phyloP scores from a whole-genome alignment of 2,329 filamentous ascomycete species.

The Ceratocystis colombiana region DNA sequence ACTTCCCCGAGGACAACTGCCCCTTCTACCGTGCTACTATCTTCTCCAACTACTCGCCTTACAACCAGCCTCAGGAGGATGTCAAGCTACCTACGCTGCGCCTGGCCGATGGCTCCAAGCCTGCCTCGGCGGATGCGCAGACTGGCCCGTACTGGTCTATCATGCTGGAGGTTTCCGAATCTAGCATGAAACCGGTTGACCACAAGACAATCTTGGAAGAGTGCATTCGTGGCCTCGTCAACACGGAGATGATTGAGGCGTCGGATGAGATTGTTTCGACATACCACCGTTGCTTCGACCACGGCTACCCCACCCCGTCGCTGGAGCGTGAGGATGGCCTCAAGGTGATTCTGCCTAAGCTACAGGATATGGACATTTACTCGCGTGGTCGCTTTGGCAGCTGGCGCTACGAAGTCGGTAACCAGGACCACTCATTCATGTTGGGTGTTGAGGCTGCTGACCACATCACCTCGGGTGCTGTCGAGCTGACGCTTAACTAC shows the following conservation, averaged over 20 bases:
- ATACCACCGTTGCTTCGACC: constrained; percentile 95
- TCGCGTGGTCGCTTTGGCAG: constrained; percentile 94
- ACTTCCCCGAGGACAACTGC: constrained; percentile 98
- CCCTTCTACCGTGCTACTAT: constrained; percentile 99
- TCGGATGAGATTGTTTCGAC: constrained; percentile 93
- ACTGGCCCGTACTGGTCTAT: constrained; percentile 98
- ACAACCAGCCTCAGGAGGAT: constrained; percentile 82
- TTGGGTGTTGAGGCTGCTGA: constrained; percentile 88
- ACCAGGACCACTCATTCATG: constrained; percentile 98
- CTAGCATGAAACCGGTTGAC: constrained; percentile 87
- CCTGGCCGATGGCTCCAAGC: constrained; percentile 75
- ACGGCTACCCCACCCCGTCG: constrained; percentile 92
- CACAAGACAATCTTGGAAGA: constrained; percentile 74
- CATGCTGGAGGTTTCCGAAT: constrained; percentile 98
- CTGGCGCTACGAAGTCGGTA: constrained; percentile 95
- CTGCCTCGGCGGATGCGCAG: constrained; percentile 60
- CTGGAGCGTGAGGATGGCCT: constrained; percentile 93
- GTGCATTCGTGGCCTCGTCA: constrained; percentile 91
- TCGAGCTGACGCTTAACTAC: constrained; percentile 91
- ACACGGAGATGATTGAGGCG: constrained; percentile 90
- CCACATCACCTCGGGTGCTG: constrained; percentile 76
- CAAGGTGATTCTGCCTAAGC: constrained; percentile 82
- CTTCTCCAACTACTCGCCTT: constrained; percentile 99
- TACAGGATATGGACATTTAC: constrained; percentile 83
- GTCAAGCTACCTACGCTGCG: constrained; percentile 80